A percentile compares a stretch with the other conserved stretches of the same genome.
Evolutionary conservation across 2,329 filamentous ascomycete species (phyloP).

Genomic region (Pestalotiopsis sp.): DNA sequence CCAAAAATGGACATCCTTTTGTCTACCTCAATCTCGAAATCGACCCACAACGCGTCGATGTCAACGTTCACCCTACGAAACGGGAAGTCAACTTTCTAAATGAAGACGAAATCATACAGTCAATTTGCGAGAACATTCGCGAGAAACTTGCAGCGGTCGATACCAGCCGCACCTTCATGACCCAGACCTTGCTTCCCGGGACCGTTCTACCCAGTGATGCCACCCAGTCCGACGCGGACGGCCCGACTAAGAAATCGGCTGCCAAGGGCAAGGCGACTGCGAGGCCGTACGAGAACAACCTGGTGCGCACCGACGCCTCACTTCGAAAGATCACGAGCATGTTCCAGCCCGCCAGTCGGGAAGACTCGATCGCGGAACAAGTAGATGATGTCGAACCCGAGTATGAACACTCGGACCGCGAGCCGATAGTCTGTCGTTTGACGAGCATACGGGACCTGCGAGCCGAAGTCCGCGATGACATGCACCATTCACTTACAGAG

Average conservation of each 20-base stretch:
- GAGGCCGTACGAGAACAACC: slow-evolving; percentile 78
- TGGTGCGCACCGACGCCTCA: slow-evolving; percentile 87
- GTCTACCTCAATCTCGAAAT: slow-evolving; percentile 91
- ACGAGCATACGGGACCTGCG: slow-evolving; percentile 86
- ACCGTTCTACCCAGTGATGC: slow-evolving; percentile 40
- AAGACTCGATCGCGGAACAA: slow-evolving; percentile 31
- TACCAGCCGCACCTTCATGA: slow-evolving; percentile 91
- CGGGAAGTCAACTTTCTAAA: slow-evolving; percentile 96
- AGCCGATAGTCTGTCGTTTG: slow-evolving; percentile 71
- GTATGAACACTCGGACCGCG: slow-evolving; percentile 74
- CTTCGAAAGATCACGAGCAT: slow-evolving; percentile 96
- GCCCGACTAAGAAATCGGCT: slow-evolving; percentile 33
- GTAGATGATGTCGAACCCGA: slow-evolving; percentile 38
- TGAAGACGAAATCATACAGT: slow-evolving; percentile 92
- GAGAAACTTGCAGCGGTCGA: slow-evolving; percentile 83
- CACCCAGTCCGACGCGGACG: slow-evolving; percentile 29
- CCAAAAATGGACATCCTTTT: slow-evolving; percentile 93
- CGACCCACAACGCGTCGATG: slow-evolving; percentile 88
- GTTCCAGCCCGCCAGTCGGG: slow-evolving; percentile 64
- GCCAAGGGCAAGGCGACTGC: slow-evolving; percentile 45
- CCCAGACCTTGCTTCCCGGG: slow-evolving; percentile 84
- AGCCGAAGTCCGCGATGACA: slow-evolving; percentile 75
- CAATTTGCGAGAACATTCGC: slow-evolving; percentile 79
- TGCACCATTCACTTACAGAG: slow-evolving; percentile 85
- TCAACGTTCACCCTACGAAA: slow-evolving; percentile 97